These are phyloP conservation scores for Seminavis robusta DNA, from an alignment of 108 stramenopile genomes.

Conservation along the genomic window DNA sequence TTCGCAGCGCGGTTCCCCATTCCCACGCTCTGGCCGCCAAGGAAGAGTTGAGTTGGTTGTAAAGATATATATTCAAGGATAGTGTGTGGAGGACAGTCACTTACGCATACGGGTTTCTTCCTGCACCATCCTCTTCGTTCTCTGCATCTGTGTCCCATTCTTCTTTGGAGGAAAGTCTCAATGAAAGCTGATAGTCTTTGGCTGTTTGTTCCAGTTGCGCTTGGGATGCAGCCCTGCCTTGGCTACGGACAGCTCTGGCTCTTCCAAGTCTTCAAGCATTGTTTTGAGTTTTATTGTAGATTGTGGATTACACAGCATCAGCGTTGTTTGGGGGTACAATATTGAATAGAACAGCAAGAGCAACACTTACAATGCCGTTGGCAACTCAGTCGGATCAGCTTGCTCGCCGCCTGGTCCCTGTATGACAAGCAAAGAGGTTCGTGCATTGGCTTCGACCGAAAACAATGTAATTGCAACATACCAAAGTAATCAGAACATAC, in stretches of 20 bases:
- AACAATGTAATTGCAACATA: too few relatives aligned
- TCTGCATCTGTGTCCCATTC: constrained; percentile 57
- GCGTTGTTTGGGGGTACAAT: too few relatives aligned
- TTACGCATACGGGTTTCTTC: constrained; percentile 73
- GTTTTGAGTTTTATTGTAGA: neutral
- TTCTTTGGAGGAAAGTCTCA: constrained; percentile 37
- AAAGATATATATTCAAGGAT: too few relatives aligned
- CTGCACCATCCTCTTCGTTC: constrained; percentile 53
- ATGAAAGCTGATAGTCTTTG: constrained; percentile 51
- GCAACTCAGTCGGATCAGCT: constrained; percentile 65
- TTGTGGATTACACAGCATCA: neutral
- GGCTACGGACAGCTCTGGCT: constrained; percentile 52
- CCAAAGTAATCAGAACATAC: too few relatives aligned
- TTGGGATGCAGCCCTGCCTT: constrained; percentile 23
- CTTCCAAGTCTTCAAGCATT: constrained; percentile 30
- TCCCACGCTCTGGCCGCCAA: too few relatives aligned
- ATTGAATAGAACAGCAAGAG: too few relatives aligned
- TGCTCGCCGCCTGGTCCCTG: constrained; percentile 46
- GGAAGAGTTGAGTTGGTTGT: too few relatives aligned
- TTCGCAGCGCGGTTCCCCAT: constrained; percentile 68
- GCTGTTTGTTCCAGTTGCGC: constrained; percentile 37
- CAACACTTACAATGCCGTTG: constrained; percentile 45
- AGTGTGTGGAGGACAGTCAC: too few relatives aligned
- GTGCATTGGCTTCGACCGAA: too few relatives aligned
- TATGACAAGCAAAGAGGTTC: too few relatives aligned